Conservation (phyloP, 1,284 basidiomycete genomes). For the Leccinum variabile region DNA sequence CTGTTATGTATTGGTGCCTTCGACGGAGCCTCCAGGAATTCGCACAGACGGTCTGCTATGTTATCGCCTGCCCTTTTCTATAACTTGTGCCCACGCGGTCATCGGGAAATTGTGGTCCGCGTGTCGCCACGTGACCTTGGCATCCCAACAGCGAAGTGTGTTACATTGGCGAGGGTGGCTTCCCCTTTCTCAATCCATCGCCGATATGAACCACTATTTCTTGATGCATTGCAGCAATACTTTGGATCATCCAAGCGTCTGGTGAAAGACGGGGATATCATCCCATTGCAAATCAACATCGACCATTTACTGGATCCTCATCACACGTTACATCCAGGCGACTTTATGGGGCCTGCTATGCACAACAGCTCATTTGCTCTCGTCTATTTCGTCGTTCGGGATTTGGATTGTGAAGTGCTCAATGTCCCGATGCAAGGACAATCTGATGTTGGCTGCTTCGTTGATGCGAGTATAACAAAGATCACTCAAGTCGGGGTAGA, state of each 20-base stretch:
- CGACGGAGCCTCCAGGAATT: constrained; percentile 42
- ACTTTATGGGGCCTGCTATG: constrained; percentile 4
- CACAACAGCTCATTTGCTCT: constrained; percentile 37
- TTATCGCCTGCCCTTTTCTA: constrained; percentile 28
- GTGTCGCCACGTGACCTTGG: constrained; percentile 42
- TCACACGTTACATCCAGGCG: constrained; percentile 5
- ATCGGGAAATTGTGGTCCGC: constrained; percentile 33
- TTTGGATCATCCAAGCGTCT: constrained; percentile 64
- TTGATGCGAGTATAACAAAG: constrained; percentile 73
- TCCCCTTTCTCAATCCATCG: constrained; percentile 79
- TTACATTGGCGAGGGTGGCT: constrained; percentile 84
- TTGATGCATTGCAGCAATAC: constrained; percentile 66
- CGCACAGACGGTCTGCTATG: constrained; percentile 43
- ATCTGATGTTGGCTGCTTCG: constrained; percentile 80
- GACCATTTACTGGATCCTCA: constrained; percentile 39
- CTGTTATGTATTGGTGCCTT: constrained; percentile 59
- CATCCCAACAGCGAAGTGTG: constrained; percentile 69
- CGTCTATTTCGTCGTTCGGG: constrained; percentile 80
- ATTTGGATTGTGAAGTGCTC: constrained; percentile 64
- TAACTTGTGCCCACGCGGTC: constrained; percentile 24
- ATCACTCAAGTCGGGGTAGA: constrained; percentile 82
- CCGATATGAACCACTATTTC: constrained; percentile 69
- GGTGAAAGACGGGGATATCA: constrained; percentile 79
- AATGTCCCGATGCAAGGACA: constrained; percentile 37
- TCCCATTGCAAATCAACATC: constrained; percentile 70